These are phyloP conservation scores for Eucalyptus rudis DNA, from an alignment of 345 rosid genomes.

Conservation along the genomic window DNA sequence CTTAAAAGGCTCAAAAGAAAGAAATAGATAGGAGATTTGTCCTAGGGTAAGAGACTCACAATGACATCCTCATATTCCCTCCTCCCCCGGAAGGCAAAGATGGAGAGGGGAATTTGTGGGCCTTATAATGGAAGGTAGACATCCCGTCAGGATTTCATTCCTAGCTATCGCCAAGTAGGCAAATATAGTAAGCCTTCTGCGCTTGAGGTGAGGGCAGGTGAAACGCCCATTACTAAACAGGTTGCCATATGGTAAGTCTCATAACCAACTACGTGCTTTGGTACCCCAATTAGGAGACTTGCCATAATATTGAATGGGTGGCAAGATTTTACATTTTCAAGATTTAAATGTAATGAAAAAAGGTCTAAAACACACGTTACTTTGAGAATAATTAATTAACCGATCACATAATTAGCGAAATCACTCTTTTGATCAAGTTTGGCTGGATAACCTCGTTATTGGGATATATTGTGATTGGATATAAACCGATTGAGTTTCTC, in stretches of 20 bases:
- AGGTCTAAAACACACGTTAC: fast-evolving
- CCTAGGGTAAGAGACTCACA: too few relatives aligned
- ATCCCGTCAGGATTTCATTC: fast-evolving
- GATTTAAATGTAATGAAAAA: not conserved
- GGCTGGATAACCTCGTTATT: fast-evolving
- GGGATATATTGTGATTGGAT: not conserved
- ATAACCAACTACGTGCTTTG: too few relatives aligned
- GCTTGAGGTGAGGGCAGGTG: fast-evolving
- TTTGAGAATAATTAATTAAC: not conserved
- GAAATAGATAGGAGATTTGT: too few relatives aligned
- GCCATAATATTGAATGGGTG: too few relatives aligned
- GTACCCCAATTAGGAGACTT: too few relatives aligned
- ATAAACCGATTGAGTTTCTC: not conserved
- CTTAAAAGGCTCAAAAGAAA: too few relatives aligned
- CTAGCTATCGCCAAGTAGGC: fast-evolving
- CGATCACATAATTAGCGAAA: fast-evolving
- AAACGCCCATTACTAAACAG: fast-evolving
- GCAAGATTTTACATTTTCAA: not conserved
- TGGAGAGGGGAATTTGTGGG: too few relatives aligned
- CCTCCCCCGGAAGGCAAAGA: too few relatives aligned
- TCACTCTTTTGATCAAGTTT: not conserved
- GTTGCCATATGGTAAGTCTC: too few relatives aligned
- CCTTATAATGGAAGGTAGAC: too few relatives aligned
- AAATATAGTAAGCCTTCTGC: too few relatives aligned
- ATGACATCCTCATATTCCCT: too few relatives aligned